These are phyloP conservation scores for Candida sp. DNA, from an alignment of 1,139 yeast species.

Conservation along the genomic window DNA sequence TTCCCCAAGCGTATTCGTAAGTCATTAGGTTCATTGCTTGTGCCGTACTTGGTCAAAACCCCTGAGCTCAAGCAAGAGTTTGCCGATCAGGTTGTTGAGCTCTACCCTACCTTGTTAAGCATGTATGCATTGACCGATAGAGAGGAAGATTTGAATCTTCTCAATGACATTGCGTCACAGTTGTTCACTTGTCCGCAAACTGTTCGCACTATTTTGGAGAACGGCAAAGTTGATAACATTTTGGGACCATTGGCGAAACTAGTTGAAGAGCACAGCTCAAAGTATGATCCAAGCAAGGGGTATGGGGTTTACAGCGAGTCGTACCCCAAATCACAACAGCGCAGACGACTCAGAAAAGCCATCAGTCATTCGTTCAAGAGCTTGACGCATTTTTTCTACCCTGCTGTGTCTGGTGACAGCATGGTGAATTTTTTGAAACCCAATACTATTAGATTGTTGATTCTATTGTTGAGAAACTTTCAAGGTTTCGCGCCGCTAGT, in stretches of 20 bases:
- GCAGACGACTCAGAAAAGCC: conserved; percentile 31
- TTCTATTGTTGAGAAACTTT: conserved; percentile 50
- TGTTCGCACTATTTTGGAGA: conserved; percentile 42
- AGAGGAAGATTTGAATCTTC: conserved; percentile 62
- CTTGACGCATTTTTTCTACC: conserved; percentile 47
- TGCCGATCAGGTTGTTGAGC: conserved; percentile 54
- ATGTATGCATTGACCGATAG: conserved; percentile 58
- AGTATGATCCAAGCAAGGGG: conserved; percentile 25
- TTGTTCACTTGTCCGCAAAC: conserved; percentile 69
- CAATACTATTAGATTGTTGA: conserved; percentile 38
- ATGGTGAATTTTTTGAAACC: conserved; percentile 26
- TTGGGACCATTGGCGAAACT: conserved; percentile 53
- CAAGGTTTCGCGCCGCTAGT: conserved; percentile 61
- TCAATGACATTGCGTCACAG: conserved; percentile 62
- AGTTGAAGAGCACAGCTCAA: conserved; percentile 41
- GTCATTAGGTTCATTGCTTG: conserved; percentile 46
- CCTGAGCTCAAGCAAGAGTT: conserved; percentile 47
- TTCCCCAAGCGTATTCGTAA: conserved; percentile 54
- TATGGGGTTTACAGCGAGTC: conserved; percentile 29
- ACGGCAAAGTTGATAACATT: conserved; percentile 41
- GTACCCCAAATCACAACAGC: conserved; percentile 18
- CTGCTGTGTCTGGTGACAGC: conserved; percentile 23
- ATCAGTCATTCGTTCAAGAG: conserved; percentile 43
- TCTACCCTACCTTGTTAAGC: conserved; percentile 57
- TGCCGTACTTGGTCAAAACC: conserved; percentile 60